phyloP scores from a whole-genome alignment of 2,329 filamentous ascomycete species.

The Alternaria hordeiaustralica region DNA sequence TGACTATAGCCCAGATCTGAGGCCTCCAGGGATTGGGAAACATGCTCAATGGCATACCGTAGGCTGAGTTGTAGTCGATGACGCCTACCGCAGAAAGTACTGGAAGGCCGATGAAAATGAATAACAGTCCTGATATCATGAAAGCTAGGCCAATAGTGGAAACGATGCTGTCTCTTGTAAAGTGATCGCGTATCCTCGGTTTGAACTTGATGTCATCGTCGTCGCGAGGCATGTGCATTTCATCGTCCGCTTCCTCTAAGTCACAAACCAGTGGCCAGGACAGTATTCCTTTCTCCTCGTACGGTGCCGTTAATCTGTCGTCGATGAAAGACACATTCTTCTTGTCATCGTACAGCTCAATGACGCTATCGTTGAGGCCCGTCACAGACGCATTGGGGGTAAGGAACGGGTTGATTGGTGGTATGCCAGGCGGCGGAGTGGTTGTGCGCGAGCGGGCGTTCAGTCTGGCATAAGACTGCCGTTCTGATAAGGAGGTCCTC shows the following conservation, averaged over 20 bases:
- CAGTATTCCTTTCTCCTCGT: slow-evolving; percentile 50
- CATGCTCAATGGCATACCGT: slow-evolving; percentile 50
- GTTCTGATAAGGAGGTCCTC: slow-evolving; percentile 30
- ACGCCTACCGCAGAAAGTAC: slow-evolving; percentile 55
- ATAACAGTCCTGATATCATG: slow-evolving; percentile 56
- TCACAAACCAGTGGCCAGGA: slow-evolving; percentile 57
- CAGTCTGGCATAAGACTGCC: slow-evolving; percentile 5
- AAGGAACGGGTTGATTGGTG: slow-evolving; percentile 32
- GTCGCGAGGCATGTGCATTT: slow-evolving; percentile 60
- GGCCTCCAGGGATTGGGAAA: slow-evolving; percentile 42
- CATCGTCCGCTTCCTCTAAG: slow-evolving; percentile 61
- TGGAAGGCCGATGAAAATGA: slow-evolving; percentile 60
- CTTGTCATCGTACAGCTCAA: slow-evolving; percentile 29
- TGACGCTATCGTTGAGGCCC: slow-evolving; percentile 28
- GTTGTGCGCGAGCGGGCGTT: slow-evolving; percentile 15
- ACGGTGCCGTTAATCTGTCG: slow-evolving; percentile 55
- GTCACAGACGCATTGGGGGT: slow-evolving; percentile 40
- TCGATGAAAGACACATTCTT: slow-evolving; percentile 52
- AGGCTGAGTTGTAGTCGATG: slow-evolving; percentile 48
- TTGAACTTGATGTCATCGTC: slow-evolving; percentile 57
- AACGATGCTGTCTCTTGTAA: slow-evolving; percentile 52
- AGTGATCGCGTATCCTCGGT: slow-evolving; percentile 54
- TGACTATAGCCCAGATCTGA: slow-evolving; percentile 56
- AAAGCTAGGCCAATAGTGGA: slow-evolving; percentile 54
- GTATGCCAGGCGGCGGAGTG: slow-evolving; percentile 20